These are phyloP conservation scores for Clonostachys solani DNA, from an alignment of 2,329 filamentous ascomycete species.

Conservation along the genomic window DNA sequence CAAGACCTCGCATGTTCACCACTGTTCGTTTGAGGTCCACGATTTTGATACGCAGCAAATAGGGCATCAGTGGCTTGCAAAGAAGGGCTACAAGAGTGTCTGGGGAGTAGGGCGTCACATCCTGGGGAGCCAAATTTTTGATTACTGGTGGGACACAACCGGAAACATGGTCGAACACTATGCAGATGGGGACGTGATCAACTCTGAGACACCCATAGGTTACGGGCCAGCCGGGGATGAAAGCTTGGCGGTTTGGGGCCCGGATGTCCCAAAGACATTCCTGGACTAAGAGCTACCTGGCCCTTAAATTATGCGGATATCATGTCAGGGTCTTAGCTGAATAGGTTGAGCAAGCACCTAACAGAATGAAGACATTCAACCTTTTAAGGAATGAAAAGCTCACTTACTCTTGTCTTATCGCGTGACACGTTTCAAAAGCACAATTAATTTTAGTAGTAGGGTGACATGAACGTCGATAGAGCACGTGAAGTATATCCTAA, in stretches of 20 bases:
- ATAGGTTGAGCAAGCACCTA: too few species aligned
- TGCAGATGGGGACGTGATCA: constrained; percentile 58
- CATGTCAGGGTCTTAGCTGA: too few species aligned
- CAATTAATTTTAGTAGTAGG: too few species aligned
- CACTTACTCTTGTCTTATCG: too few species aligned
- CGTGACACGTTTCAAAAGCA: too few species aligned
- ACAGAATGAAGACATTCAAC: too few species aligned
- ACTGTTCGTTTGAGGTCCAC: constrained; percentile 65
- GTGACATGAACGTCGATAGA: too few species aligned
- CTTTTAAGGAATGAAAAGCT: too few species aligned
- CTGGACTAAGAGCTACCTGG: too few species aligned
- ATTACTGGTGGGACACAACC: constrained; percentile 15
- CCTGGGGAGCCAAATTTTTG: constrained; percentile 65
- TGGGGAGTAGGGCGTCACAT: constrained; percentile 72
- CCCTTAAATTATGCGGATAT: too few species aligned
- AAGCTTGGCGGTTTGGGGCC: constrained; percentile 10
- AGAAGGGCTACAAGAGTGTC: constrained; percentile 58
- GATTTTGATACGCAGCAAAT: constrained; percentile 68
- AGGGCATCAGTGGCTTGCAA: constrained; percentile 64
- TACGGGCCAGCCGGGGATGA: constrained; percentile 1
- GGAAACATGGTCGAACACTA: constrained; percentile 42
- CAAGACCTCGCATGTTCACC: constrained; percentile 53
- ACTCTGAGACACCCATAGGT: constrained; percentile 34
- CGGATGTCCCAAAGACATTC: not conserved
- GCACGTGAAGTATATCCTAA: too few species aligned